phyloP scores from a whole-genome alignment of 2,329 filamentous ascomycete genomes.

The Fusarium sp. region DNA sequence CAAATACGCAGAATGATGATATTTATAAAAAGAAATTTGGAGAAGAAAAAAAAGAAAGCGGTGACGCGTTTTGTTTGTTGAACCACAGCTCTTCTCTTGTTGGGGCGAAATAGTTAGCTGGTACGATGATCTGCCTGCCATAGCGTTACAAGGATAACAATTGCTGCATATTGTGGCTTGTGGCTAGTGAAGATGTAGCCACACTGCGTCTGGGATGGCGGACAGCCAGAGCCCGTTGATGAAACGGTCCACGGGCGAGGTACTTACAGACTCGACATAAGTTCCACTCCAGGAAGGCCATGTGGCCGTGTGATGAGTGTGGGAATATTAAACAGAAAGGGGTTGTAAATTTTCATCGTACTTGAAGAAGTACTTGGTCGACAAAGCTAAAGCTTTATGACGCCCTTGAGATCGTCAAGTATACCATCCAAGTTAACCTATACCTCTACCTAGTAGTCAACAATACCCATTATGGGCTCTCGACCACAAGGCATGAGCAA shows the following conservation, averaged over 20 bases:
- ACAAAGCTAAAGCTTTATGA: too few relatives aligned
- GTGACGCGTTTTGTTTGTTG: constrained; percentile 36
- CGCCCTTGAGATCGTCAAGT: too few relatives aligned
- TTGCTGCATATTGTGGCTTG: constrained; percentile 26
- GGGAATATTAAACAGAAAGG: too few relatives aligned
- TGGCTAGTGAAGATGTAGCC: constrained; percentile 7
- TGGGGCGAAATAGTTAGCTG: constrained; percentile 18
- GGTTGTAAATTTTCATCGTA: too few relatives aligned
- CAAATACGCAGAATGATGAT: background rate
- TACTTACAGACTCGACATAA: background rate
- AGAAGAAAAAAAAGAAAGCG: background rate
- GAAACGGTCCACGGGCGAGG: background rate
- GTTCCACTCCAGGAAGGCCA: background rate
- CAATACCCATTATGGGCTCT: too few relatives aligned
- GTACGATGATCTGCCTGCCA: constrained; percentile 7
- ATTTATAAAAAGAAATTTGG: background rate
- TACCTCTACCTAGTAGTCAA: too few relatives aligned
- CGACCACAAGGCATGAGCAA: too few relatives aligned
- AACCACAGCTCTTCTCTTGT: constrained; percentile 24
- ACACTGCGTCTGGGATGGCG: background rate
- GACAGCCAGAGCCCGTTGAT: background rate
- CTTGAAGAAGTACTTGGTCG: too few relatives aligned
- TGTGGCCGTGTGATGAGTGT: background rate
- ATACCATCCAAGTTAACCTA: too few relatives aligned
- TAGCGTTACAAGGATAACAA: constrained; percentile 24